Percentiles rank a stretch among this genome's conserved stretches.
phyloP scores from a whole-genome alignment of 2,329 filamentous ascomycete genomes.

The Gnomoniopsis smithogilvyi region DNA sequence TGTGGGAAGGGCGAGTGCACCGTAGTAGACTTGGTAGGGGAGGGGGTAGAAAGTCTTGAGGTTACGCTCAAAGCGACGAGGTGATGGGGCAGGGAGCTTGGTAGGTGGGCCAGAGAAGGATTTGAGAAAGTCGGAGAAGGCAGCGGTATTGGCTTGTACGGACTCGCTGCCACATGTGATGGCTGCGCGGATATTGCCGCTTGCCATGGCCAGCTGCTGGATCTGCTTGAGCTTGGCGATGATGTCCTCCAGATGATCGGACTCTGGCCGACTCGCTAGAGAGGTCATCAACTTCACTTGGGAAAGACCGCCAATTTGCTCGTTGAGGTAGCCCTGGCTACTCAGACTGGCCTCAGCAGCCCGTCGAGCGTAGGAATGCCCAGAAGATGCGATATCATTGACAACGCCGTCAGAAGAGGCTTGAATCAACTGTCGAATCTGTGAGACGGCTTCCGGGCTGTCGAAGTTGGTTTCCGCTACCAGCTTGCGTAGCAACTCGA shows the following conservation, averaged over 20 bases:
- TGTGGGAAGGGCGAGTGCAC: slow-evolving; percentile 76
- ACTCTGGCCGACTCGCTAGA: slow-evolving; percentile 68
- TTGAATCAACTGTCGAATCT: slow-evolving; percentile 83
- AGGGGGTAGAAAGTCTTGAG: slow-evolving; percentile 86
- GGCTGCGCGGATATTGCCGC: slow-evolving; percentile 69
- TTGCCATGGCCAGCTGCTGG: slow-evolving; percentile 72
- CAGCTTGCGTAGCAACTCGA: slow-evolving; percentile 76
- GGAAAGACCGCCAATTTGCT: slow-evolving; percentile 86
- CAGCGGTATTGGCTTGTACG: slow-evolving; percentile 64
- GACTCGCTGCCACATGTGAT: slow-evolving; percentile 82
- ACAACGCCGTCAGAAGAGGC: slow-evolving; percentile 85
- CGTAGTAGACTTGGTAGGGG: slow-evolving; percentile 97
- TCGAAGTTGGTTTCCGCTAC: slow-evolving; percentile 89
- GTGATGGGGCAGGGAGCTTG: slow-evolving; percentile 32
- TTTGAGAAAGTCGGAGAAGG: slow-evolving; percentile 68
- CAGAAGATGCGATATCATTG: slow-evolving; percentile 86
- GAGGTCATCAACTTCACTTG: slow-evolving; percentile 83
- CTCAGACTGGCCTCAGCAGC: slow-evolving; percentile 80
- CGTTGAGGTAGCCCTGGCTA: slow-evolving; percentile 65
- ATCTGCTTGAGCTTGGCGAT: slow-evolving; percentile 83
- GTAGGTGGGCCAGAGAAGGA: slow-evolving; percentile 47
- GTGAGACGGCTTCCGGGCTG: slow-evolving; percentile 72
- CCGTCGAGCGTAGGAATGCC: slow-evolving; percentile 81
- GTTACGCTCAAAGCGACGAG: slow-evolving; percentile 39
- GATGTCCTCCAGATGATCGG: slow-evolving; percentile 69